These are phyloP conservation scores for Fusarium pininemorale DNA, from an alignment of 2,329 filamentous ascomycete genomes.

Conservation along the genomic window DNA sequence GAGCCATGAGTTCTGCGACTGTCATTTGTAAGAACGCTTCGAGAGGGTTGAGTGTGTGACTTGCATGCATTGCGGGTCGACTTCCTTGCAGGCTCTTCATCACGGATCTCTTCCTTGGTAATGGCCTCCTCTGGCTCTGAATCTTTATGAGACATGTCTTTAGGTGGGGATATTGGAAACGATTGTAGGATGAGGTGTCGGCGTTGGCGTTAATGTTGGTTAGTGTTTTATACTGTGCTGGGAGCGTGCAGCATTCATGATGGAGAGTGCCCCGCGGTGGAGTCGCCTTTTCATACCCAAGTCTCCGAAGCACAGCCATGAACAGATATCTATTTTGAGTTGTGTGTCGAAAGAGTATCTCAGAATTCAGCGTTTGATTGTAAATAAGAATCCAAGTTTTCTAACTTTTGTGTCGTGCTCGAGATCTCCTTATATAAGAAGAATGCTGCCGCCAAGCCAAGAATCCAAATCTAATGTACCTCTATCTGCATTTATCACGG, in stretches of 20 bases:
- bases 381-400: background rate
- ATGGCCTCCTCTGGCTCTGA: constrained; percentile 53
- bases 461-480: background rate
- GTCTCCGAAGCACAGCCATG: background rate
- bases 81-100: constrained; percentile 42
- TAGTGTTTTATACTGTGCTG: background rate
- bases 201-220: background rate
- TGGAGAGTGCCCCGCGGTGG: constrained; percentile 24
- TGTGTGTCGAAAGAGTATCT: background rate
- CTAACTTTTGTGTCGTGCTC: background rate
- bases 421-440: background rate
- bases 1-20: constrained; percentile 49
- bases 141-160: constrained; percentile 38
- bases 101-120: constrained; percentile 53
- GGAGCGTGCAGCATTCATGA: constrained; percentile 14
- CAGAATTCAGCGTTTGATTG: background rate
- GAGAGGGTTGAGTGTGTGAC: constrained; percentile 1
- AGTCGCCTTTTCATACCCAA: background rate
- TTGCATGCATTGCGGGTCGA: constrained; percentile 55
- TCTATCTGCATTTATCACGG: background rate
- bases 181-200: background rate
- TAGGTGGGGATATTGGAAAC: background rate
- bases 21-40: constrained; percentile 14
- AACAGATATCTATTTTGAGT: background rate
- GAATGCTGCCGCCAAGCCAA: background rate